Conservation (phyloP, 345 rosid genomes). For the Acer saccharum region DNA sequence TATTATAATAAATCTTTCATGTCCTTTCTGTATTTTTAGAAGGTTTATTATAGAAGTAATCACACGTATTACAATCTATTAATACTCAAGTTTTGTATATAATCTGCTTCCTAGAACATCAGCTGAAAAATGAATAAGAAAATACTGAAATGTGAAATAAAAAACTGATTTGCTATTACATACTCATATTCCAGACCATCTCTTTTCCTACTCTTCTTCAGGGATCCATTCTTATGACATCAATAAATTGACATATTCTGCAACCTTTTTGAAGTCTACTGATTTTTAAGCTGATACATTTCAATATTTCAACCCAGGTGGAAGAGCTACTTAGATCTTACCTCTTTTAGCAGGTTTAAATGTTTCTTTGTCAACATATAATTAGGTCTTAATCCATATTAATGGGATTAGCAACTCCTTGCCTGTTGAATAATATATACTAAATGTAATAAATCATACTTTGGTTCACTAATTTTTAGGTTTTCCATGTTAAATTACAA, state of each 20-base stretch:
- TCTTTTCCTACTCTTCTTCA: not conserved
- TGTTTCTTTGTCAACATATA: not conserved
- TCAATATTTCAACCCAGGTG: too few relatives aligned
- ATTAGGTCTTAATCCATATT: not conserved
- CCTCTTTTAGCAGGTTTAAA: not conserved
- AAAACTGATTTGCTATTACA: not conserved
- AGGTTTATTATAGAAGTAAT: not conserved
- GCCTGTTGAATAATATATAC: not conserved
- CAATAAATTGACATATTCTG: slow-evolving; percentile 3
- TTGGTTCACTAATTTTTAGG: not conserved
- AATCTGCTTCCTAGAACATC: not conserved
- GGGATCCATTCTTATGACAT: not conserved
- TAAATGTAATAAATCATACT: not conserved
- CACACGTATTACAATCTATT: not conserved
- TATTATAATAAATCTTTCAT: not conserved
- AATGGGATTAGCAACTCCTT: not conserved
- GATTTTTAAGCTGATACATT: not conserved
- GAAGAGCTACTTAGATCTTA: too few relatives aligned
- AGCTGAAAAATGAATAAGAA: not conserved
- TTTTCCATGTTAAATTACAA: not conserved
- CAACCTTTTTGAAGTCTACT: not conserved
- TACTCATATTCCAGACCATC: not conserved
- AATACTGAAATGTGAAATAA: not conserved
- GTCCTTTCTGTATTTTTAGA: not conserved
- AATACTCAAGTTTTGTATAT: not conserved